Percentiles rank a stretch among this genome's conserved stretches.
Evolutionary conservation across 2,329 filamentous ascomycete genomes (phyloP).

Genomic region (Claviceps purpurea): DNA sequence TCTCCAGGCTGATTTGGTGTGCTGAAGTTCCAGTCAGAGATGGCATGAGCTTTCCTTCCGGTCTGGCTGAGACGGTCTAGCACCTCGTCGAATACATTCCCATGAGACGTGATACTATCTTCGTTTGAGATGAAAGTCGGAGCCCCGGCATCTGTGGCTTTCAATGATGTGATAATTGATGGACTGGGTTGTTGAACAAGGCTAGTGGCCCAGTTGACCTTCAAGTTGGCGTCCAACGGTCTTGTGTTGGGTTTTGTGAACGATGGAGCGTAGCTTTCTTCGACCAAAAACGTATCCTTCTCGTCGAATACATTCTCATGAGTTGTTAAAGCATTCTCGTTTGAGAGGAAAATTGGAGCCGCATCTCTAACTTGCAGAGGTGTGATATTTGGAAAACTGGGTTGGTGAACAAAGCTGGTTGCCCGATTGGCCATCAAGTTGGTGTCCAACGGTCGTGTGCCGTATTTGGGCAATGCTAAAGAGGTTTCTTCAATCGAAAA

Average conservation of each 20-base stretch:
- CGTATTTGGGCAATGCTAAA: not conserved
- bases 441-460: not conserved
- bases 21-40: not conserved
- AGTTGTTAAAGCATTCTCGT: not conserved
- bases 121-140: slow-evolving; percentile 1
- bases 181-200: slow-evolving; percentile 8
- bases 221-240: not conserved
- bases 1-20: not conserved
- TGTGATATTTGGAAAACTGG: slow-evolving; percentile 16
- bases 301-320: not conserved
- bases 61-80: slow-evolving; percentile 1
- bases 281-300: slow-evolving; percentile 17
- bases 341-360: slow-evolving; percentile 1
- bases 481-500: slow-evolving; percentile 14
- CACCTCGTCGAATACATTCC: slow-evolving; percentile 5
- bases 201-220: not conserved
- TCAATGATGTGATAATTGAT: slow-evolving; percentile 15
- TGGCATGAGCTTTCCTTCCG: not conserved
- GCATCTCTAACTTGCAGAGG: slow-evolving; percentile 6
- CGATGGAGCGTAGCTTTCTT: slow-evolving; percentile 7
- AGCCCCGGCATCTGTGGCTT: not conserved
- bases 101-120: not conserved
- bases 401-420: not conserved
- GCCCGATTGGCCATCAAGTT: not conserved
- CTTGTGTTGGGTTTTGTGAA: not conserved